Conservation (phyloP, 129 eudicot species). For the Arctium lappa region DNA sequence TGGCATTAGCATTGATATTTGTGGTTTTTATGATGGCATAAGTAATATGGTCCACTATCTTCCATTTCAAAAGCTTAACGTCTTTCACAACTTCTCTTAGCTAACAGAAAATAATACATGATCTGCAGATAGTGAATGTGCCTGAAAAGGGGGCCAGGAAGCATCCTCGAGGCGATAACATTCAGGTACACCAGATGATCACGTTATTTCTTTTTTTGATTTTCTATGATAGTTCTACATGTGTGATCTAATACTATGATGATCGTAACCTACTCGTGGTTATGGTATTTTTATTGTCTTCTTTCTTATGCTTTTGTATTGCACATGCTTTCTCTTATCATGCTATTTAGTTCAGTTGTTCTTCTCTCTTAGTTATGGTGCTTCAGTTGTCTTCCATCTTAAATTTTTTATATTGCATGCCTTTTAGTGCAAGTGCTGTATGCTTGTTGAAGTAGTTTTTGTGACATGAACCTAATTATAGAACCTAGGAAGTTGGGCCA, state of each 20-base stretch:
- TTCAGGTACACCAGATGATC: constrained; percentile 53
- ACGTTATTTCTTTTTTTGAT: background rate
- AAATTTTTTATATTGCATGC: no score
- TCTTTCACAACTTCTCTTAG: background rate
- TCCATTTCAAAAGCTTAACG: background rate
- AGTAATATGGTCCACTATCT: background rate
- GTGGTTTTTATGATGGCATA: background rate
- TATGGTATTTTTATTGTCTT: background rate
- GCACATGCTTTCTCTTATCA: background rate
- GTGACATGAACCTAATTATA: no score
- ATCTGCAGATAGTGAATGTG: constrained; percentile 77
- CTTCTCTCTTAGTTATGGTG: background rate
- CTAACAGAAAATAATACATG: constrained; percentile 2
- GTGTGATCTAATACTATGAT: background rate
- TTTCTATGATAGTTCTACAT: background rate
- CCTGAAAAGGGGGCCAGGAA: constrained; percentile 93
- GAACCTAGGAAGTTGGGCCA: no score
- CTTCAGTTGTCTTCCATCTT: background rate
- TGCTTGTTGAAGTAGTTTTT: no score
- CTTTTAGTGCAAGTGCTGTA: no score
- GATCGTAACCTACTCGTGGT: background rate
- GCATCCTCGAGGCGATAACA: constrained; percentile 89
- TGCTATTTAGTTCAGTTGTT: background rate
- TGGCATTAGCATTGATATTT: background rate
- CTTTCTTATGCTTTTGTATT: background rate